Evolutionary conservation across 225 moss, liverwort and hornwort genomes (phyloP), one percentile per base, ranked within the genome.

Genomic region (Physcomitrellopsis africana): DNA sequence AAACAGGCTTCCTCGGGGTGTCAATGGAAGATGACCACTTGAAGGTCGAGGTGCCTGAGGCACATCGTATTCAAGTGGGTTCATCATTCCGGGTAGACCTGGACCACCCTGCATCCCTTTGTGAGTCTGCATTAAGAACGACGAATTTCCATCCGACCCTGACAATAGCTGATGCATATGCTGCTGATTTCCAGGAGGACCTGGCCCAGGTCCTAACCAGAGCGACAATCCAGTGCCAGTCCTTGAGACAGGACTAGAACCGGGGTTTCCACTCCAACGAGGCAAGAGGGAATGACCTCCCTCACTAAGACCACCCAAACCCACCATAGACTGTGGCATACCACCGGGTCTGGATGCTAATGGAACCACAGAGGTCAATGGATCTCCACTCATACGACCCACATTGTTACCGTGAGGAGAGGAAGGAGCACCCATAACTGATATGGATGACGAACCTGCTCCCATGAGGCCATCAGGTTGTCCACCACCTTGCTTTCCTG

Each of bases 191-290:
- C 83, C 66, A 72, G 87, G 65, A 86, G 95, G 95, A 51, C 96
- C 94, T 48, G 96, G 96, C n/a, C 95, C 99, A 52, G 93, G 87
- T 69, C 99, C 99, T 65, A 92, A 86, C 92, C 93, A 95, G 69
- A 99, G 81, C 65, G 93, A 95, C 60, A 99, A 89, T 60, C 93
- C 86, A 75, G 95, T 79, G 51, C 90, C 91, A 58, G 93, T 82
- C 66, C 92, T 92, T 55, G 93, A 86, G 57, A 91, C 86, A 9
- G 87, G 65, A 22, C 86, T 89, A 42, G 85, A 45, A 67, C 86
- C 91, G 29, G 87, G 79, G 18, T 79, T 76, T 67, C 80, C 88
- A 68, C 70, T 89, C 99, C 95, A 95, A 44, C 93, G 82, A 49
- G 76, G 85, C 18, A 94, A 79, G 26, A 92, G 78, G 48, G 94